Evolutionary conservation across 176 grass and related monocot genomes (phyloP), one percentile per base, ranked within the genome.

Genomic region (Eleusine coracana): DNA sequence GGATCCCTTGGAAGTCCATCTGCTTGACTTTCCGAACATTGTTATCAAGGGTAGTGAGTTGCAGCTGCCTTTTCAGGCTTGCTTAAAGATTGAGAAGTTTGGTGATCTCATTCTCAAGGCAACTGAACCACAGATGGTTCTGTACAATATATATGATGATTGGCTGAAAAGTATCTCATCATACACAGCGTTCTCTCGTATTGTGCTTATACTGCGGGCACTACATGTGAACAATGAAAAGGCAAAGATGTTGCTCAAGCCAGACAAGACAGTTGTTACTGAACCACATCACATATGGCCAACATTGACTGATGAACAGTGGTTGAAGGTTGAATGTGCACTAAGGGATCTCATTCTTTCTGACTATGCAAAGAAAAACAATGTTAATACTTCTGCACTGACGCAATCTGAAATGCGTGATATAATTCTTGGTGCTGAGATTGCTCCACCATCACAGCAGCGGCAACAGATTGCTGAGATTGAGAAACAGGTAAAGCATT

Each of bases 111-210:
- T 98, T 84, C 83, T 98, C 39, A 98, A 98, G 87, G 96, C 96
- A 60, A 95, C 96, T 18, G 96, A 98, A 80, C 96, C 96, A 10
- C 92, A 98, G 73, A 98, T 98, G 96, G 92, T 98, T 78, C 87
- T 98, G 38, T 98, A 93, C 59, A 98, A 98, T 78, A 95, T 98
- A 46, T 98, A 98, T 56, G 96, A 98, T 91, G 96, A 98, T 87
- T 98, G 92, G 96, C 56, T 98, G 88, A 98, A 94, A 89, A 95
- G 92, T 68, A 98, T 98, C 85, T 98, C 96, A 46, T 98, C 96
- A 17, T 98, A 95, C 85, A 98, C 96, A 48, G 96, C 96, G 38
- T 98, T 98, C 76, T 98, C 92, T 73, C 92, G 96, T 66, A 87
- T 95, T 20, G 92, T 98, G 66, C 83, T 98, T 88, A 98, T 98